Evolutionary conservation across 2,329 filamentous ascomycete species (phyloP).

Genomic region (Fusarium pseudocircinatum): DNA sequence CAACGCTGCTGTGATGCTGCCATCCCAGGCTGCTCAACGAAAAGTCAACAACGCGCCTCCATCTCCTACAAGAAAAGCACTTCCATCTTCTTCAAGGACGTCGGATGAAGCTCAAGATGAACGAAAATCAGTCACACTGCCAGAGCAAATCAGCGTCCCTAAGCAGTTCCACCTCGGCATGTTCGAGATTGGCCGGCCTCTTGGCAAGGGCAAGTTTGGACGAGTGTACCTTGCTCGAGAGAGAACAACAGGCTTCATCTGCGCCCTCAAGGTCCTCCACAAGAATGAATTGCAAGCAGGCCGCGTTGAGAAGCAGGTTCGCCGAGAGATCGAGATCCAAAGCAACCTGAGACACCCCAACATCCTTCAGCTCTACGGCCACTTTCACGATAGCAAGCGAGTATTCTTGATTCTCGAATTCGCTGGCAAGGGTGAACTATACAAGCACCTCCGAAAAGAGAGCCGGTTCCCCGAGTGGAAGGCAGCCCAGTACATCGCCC

Average conservation of each 20-base stretch:
- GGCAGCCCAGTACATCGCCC: slow-evolving; percentile 85
- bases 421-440: slow-evolving; percentile 84
- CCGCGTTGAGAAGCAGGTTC: slow-evolving; percentile 82
- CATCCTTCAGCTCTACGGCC: slow-evolving; percentile 82
- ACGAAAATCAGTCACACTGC: slow-evolving; percentile 61
- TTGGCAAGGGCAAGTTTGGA: slow-evolving; percentile 90
- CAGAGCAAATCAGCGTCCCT: slow-evolving; percentile 65
- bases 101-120: slow-evolving; percentile 63
- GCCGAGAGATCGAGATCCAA: slow-evolving; percentile 89
- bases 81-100: slow-evolving; percentile 52
- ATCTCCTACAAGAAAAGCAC: slow-evolving; percentile 64
- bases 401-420: slow-evolving; percentile 90
- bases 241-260: slow-evolving; percentile 80
- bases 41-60: slow-evolving; percentile 54
- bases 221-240: slow-evolving; percentile 86
- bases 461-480: slow-evolving; percentile 85
- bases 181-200: slow-evolving; percentile 90
- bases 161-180: slow-evolving; percentile 87
- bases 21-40: slow-evolving; percentile 71
- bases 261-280: slow-evolving; percentile 85
- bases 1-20: slow-evolving; percentile 71
- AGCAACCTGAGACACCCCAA: slow-evolving; percentile 87
- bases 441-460: slow-evolving; percentile 84
- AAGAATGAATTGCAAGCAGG: slow-evolving; percentile 83
- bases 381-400: slow-evolving; percentile 89